Percentiles rank a stretch among this genome's conserved stretches.
Evolutionary conservation across 139 green algal species (phyloP).

Genomic region (Picochlorum sp.): DNA sequence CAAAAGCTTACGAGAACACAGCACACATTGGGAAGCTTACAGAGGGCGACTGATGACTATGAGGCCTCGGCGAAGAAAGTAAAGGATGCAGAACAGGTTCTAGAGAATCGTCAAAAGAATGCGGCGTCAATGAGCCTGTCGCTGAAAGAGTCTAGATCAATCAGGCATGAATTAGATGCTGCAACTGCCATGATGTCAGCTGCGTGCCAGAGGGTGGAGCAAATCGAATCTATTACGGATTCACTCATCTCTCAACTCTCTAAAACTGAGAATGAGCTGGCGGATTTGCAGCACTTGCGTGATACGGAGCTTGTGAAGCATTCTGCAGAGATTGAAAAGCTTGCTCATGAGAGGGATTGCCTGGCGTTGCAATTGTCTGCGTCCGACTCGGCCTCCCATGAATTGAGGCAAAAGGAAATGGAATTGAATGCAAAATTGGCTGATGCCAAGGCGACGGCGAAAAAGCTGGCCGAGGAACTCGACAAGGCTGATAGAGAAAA

Average conservation of each 20-base stretch:
- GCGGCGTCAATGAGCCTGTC: neutral
- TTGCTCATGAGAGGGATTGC: neutral
- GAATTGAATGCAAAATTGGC: neutral
- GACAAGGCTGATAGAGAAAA: neutral
- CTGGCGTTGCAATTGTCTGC: neutral
- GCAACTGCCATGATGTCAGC: conserved; percentile 20
- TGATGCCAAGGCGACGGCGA: neutral
- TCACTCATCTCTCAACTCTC: conserved; percentile 2
- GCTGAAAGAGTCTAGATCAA: neutral
- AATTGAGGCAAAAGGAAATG: neutral
- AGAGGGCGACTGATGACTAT: conserved; percentile 2
- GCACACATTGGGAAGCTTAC: conserved; percentile 5
- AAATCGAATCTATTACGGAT: conserved; percentile 20
- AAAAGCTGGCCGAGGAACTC: conserved; percentile 1
- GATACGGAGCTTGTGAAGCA: neutral
- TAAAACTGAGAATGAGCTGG: conserved; percentile 6
- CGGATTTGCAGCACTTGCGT: neutral
- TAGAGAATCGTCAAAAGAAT: neutral
- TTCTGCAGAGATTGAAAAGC: neutral
- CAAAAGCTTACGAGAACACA: conserved; percentile 13
- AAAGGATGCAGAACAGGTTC: neutral
- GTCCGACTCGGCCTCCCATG: neutral
- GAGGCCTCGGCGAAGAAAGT: conserved; percentile 15
- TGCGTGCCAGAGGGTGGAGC: conserved; percentile 18
- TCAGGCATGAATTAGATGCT: conserved; percentile 14